These are phyloP conservation scores for Capsicum chinense DNA, from an alignment of 257 asterid genomes.

Conservation along the genomic window DNA sequence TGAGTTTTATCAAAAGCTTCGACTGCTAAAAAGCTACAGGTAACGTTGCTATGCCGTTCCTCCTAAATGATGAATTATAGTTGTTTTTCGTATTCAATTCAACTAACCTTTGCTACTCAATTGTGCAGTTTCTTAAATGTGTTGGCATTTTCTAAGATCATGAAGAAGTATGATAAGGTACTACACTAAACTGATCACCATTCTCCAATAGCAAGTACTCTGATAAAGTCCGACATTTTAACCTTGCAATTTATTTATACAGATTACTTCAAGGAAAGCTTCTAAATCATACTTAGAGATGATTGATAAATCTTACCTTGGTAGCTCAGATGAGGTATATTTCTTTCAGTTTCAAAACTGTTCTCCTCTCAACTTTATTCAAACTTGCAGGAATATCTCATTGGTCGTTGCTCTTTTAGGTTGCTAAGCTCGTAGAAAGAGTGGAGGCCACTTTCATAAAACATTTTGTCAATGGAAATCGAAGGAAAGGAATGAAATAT, in stretches of 20 bases:
- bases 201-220: not conserved
- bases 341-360: not conserved
- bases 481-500: constrained; percentile 64
- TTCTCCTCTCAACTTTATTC: constrained; percentile 1
- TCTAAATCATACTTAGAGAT: constrained; percentile 70
- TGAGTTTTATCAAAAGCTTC: constrained; percentile 68
- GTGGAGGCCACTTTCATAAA: constrained; percentile 69
- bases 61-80: not conserved
- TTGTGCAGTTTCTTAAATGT: constrained; percentile 69
- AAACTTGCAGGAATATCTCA: constrained; percentile 1
- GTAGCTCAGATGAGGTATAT: constrained; percentile 84
- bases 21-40: constrained; percentile 72
- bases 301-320: constrained; percentile 73
- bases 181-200: not conserved
- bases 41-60: not conserved
- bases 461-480: constrained; percentile 82
- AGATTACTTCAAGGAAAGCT: constrained; percentile 81
- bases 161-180: constrained; percentile 96
- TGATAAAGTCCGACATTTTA: not conserved
- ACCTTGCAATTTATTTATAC: constrained; percentile 24
- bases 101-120: constrained; percentile 31
- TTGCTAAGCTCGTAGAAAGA: constrained; percentile 58
- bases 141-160: constrained; percentile 82
- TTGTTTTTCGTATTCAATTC: not conserved
- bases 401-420: constrained; percentile 37